Conservation (phyloP, 495 filamentous ascomycete species). For the Aspergillus hancockii region DNA sequence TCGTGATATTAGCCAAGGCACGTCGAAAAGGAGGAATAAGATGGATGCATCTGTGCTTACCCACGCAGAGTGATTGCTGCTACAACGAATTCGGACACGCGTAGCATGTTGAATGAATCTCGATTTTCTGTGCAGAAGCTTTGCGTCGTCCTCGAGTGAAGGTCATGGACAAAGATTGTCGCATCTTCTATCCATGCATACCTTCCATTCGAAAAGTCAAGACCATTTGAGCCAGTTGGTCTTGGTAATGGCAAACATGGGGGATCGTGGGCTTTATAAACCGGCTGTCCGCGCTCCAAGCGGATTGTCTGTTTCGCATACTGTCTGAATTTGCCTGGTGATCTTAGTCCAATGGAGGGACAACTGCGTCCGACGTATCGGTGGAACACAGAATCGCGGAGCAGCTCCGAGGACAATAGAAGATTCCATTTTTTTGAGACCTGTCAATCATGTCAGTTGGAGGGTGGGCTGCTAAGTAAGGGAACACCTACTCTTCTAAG, state of each 20-base stretch:
- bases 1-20: not conserved
- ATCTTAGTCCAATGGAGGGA: not conserved
- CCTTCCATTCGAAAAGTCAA: constrained; percentile 28
- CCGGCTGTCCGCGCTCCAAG: constrained; percentile 25
- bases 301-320: constrained; percentile 23
- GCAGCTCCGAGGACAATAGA: constrained; percentile 27
- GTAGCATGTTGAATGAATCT: constrained; percentile 19
- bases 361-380: constrained; percentile 14
- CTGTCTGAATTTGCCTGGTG: constrained; percentile 11
- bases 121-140: constrained; percentile 33
- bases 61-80: constrained; percentile 28
- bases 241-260: constrained; percentile 1
- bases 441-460: constrained; percentile 11
- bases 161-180: constrained; percentile 19
- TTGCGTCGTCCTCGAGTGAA: constrained; percentile 14
- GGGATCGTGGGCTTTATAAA: not conserved
- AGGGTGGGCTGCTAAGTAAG: not conserved
- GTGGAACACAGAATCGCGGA: constrained; percentile 19
- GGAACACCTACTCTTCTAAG: constrained; percentile 26
- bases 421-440: constrained; percentile 37
- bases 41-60: constrained; percentile 16
- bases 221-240: not conserved
- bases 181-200: constrained; percentile 25
- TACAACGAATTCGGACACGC: constrained; percentile 26
- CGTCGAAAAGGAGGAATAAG: not conserved